Evolutionary conservation across 495 filamentous ascomycete species (phyloP).

Genomic region (Xylaria palmicola): DNA sequence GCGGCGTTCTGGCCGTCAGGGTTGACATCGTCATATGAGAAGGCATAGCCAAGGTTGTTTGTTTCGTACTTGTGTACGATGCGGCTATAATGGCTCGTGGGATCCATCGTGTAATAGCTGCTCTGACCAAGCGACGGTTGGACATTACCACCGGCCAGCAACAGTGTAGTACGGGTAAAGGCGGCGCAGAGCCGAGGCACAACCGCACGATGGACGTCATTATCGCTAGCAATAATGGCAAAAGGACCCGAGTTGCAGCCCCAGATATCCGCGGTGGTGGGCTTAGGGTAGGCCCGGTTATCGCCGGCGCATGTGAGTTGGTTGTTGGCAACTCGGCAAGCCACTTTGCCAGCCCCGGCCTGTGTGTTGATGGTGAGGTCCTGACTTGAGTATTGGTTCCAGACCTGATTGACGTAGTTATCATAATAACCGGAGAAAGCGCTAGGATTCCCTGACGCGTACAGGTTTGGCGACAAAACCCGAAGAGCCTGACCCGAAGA

Average conservation of each 20-base stretch:
- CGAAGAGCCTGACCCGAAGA: constrained; percentile 36
- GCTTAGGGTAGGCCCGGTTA: constrained; percentile 41
- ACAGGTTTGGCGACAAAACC: constrained; percentile 39
- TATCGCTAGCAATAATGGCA: constrained; percentile 33
- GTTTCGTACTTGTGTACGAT: constrained; percentile 45
- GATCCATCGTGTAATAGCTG: constrained; percentile 34
- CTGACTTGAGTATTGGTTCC: constrained; percentile 35
- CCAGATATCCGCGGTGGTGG: constrained; percentile 42
- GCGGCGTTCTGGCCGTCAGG: constrained; percentile 36
- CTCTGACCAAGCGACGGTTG: constrained; percentile 32
- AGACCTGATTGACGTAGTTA: constrained; percentile 43
- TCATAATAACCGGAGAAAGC: constrained; percentile 38
- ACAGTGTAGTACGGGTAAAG: constrained; percentile 42
- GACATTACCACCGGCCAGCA: constrained; percentile 39
- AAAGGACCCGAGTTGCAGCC: constrained; percentile 51
- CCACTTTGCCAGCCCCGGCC: constrained; percentile 34
- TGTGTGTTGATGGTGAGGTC: constrained; percentile 43
- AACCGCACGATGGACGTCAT: constrained; percentile 39
- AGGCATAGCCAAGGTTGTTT: constrained; percentile 46
- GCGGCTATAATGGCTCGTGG: constrained; percentile 44
- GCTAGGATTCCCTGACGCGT: constrained; percentile 26
- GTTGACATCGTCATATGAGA: constrained; percentile 51
- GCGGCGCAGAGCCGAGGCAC: constrained; percentile 48
- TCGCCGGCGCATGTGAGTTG: constrained; percentile 37
- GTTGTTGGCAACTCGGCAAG: constrained; percentile 35